Percentiles rank a stretch among this genome's conserved stretches.
phyloP scores from a whole-genome alignment of 2,329 filamentous ascomycete genomes.

The Plectosphaerella cucumerina region DNA sequence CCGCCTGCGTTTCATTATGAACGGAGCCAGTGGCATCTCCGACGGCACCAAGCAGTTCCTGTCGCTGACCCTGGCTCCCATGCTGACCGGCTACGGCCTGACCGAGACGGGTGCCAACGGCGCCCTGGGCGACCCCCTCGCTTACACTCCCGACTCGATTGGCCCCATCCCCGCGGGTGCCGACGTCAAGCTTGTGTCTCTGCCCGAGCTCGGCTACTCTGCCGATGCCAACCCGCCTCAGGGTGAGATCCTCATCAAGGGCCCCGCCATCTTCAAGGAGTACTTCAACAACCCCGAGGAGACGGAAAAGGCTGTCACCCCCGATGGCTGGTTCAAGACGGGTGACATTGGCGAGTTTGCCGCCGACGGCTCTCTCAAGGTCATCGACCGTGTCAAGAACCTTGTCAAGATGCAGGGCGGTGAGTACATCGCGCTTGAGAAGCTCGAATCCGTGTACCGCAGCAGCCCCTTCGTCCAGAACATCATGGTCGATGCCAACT shows the following conservation, averaged over 20 bases:
- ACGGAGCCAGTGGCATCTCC: slow-evolving; percentile 87
- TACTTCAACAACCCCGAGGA: slow-evolving; percentile 88
- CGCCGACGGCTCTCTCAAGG: slow-evolving; percentile 69
- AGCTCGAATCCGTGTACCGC: slow-evolving; percentile 88
- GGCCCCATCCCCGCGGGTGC: slow-evolving; percentile 74
- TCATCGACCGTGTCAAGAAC: slow-evolving; percentile 98
- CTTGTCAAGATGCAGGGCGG: slow-evolving; percentile 92
- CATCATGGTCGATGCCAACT: slow-evolving; percentile 81
- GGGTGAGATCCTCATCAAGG: slow-evolving; percentile 89
- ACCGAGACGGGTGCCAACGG: slow-evolving; percentile 90
- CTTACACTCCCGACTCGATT: slow-evolving; percentile 74
- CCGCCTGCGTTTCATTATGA: slow-evolving; percentile 83
- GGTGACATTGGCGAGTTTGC: slow-evolving; percentile 94
- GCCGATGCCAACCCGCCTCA: slow-evolving; percentile 73
- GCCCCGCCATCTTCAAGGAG: slow-evolving; percentile 66
- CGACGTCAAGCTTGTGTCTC: slow-evolving; percentile 89
- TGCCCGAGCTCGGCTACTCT: slow-evolving; percentile 82
- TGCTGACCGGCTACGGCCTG: slow-evolving; percentile 91
- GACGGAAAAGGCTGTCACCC: slow-evolving; percentile 70
- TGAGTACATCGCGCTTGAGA: slow-evolving; percentile 96
- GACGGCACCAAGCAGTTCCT: slow-evolving; percentile 87
- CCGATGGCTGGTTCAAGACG: slow-evolving; percentile 95
- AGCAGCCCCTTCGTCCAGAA: slow-evolving; percentile 75
- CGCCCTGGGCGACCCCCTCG: slow-evolving; percentile 75
- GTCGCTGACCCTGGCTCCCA: slow-evolving; percentile 86